phyloP scores from a whole-genome alignment of 2,329 filamentous ascomycete species.

The Boeremia exigua region DNA sequence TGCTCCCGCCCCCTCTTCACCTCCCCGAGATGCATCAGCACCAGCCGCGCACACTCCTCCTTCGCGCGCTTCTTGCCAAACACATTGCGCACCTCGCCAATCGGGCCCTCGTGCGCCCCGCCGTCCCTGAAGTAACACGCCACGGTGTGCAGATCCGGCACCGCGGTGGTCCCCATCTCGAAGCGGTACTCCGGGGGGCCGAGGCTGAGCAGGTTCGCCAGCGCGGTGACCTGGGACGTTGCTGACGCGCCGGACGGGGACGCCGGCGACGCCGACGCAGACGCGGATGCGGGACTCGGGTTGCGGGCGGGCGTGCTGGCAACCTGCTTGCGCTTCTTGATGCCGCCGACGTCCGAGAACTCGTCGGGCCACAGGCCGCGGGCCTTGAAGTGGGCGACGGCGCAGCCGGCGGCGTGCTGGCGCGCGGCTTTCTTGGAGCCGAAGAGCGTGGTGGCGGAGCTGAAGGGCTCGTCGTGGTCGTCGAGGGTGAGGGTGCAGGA shows the following conservation, averaged over 20 bases:
- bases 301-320: too few relatives aligned
- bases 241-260: conserved; percentile 8
- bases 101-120: conserved; percentile 31
- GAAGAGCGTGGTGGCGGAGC: conserved; percentile 42
- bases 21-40: conserved; percentile 48
- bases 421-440: conserved; percentile 51
- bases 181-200: conserved; percentile 30
- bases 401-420: conserved; percentile 49
- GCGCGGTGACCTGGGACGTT: conserved; percentile 25
- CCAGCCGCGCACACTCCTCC: conserved; percentile 54
- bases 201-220: conserved; percentile 31
- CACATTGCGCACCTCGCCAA: conserved; percentile 53
- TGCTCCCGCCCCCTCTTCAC: conserved; percentile 29
- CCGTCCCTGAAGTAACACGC: conserved; percentile 43
- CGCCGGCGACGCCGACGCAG: not conserved
- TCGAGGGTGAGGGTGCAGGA: conserved; percentile 40
- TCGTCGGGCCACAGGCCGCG: conserved; percentile 40
- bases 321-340: conserved; percentile 44
- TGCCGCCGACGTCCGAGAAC: conserved; percentile 29
- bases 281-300: too few relatives aligned
- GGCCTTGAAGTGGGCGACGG: conserved; percentile 50
- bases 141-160: conserved; percentile 44
- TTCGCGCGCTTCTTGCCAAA: conserved; percentile 58
- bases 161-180: conserved; percentile 1
- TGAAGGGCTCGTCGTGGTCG: conserved; percentile 40